These are phyloP conservation scores for Diaporthe vaccinii DNA, from an alignment of 2,329 filamentous ascomycete species.

Conservation along the genomic window DNA sequence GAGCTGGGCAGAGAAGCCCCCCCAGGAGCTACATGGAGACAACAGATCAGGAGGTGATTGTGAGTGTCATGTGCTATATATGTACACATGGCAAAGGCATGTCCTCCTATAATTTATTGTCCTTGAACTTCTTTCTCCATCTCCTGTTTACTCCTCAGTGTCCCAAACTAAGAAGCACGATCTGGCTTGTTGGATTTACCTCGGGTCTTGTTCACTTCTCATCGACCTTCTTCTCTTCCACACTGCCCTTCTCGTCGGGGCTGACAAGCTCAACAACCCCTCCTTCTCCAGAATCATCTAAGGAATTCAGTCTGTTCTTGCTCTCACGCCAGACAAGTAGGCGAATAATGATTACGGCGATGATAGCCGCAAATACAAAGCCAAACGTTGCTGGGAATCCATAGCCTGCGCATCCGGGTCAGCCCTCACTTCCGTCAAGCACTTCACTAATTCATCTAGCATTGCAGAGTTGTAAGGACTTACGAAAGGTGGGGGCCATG, in stretches of 20 bases:
- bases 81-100: background rate
- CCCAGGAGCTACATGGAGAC: background rate
- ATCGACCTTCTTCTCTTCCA: background rate
- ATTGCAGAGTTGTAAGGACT: background rate
- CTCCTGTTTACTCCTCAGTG: background rate
- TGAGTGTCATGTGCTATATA: background rate
- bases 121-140: background rate
- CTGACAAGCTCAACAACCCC: slow-evolving; percentile 14
- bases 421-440: background rate
- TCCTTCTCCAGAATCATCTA: background rate
- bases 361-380: slow-evolving; percentile 11
- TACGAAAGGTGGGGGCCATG: slow-evolving; percentile 49
- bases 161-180: background rate
- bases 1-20: background rate
- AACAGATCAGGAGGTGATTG: background rate
- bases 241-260: background rate
- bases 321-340: background rate
- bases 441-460: background rate
- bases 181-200: background rate
- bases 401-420: background rate
- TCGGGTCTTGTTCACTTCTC: background rate
- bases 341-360: slow-evolving; percentile 14
- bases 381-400: slow-evolving; percentile 33
- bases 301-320: background rate
- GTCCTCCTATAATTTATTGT: background rate